Evolutionary conservation across 495 filamentous ascomycete species (phyloP), one percentile per base, ranked within the genome.

Genomic region (Lophium mytilinum): DNA sequence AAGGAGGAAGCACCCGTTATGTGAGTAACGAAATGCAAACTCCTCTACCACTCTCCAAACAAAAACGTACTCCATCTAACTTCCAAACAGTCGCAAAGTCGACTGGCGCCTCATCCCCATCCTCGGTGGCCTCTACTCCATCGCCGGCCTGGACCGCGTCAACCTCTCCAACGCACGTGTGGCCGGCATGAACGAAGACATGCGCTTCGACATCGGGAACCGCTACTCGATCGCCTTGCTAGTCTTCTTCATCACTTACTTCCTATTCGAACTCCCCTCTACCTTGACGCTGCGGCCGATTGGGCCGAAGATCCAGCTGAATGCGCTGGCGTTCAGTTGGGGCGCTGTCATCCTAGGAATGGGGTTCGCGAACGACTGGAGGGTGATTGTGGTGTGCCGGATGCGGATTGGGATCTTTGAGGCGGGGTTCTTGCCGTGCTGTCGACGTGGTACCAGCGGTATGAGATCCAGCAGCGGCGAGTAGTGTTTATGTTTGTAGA

Each of bases 191-290:
- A 50, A 57, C 30, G 40, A 55, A 14, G 62, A 62, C 37, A 60
- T 65, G 9, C 48, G 33, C 15, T 53, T 65, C 45, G 40, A 60
- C 54, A 48, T 61, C 39, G 62, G 62, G 21, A 24, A 61, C 24
- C 41, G 58, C 5, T 64, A 64, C 39, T 53, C 58, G 3, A 61
- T 57, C 46, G 53, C 58, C 1, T 42, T 64, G 1, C 42, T 61
- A 1, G 58, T 64, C 35, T 64, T 64, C 61, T 64, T 64, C 49
- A 45, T 64, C 19, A 54, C 53, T 9, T 64, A 64, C 34, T 61
- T 64, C 21, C 50, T 64, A 1, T 64, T 64, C 42, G 62, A 64
- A 43, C 34, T 64, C 3, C 61, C 57, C 4, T 46, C 57, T 12
- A 61, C 43, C 9, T 46, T 64, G 7, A 7, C 57, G 8, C 41